Evolutionary conservation across 495 filamentous ascomycete genomes (phyloP).

Genomic region (Lepraria neglecta): DNA sequence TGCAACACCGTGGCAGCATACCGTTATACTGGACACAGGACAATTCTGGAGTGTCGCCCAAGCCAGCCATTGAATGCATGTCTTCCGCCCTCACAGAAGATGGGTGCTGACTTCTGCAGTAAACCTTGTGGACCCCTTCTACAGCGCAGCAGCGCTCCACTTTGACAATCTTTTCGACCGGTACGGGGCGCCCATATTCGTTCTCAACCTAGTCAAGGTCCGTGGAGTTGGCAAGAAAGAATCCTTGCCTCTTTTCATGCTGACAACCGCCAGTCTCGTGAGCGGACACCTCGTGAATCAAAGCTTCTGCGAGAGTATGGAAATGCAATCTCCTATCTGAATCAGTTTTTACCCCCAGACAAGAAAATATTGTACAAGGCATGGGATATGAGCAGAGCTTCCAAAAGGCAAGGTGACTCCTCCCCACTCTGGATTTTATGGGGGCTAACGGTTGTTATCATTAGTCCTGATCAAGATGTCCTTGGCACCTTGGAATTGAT

Average conservation of each 20-base stretch:
- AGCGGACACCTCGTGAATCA: slow-evolving; percentile 86
- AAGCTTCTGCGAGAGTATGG: slow-evolving; percentile 85
- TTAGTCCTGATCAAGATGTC: slow-evolving; percentile 85
- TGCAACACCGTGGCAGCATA: slow-evolving; percentile 95
- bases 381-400: slow-evolving; percentile 96
- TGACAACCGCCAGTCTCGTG: slow-evolving; percentile 45
- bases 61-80: slow-evolving; percentile 76
- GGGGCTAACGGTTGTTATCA: slow-evolving; percentile 4
- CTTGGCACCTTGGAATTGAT: slow-evolving; percentile 86
- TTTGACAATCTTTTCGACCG: slow-evolving; percentile 94
- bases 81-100: slow-evolving; percentile 5
- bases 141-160: slow-evolving; percentile 89
- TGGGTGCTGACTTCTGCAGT: slow-evolving; percentile 36
- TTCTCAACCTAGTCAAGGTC: slow-evolving; percentile 85
- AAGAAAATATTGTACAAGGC: slow-evolving; percentile 88
- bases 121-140: slow-evolving; percentile 92
- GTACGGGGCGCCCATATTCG: slow-evolving; percentile 87
- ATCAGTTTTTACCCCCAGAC: slow-evolving; percentile 79
- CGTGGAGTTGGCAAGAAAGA: background rate
- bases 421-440: background rate
- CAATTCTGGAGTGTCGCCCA: slow-evolving; percentile 88
- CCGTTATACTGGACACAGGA: slow-evolving; percentile 97
- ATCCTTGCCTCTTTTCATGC: background rate
- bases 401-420: slow-evolving; percentile 51
- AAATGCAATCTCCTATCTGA: slow-evolving; percentile 83